phyloP scores from a whole-genome alignment of 345 rosid species.

The Eucalyptus dawsonii region DNA sequence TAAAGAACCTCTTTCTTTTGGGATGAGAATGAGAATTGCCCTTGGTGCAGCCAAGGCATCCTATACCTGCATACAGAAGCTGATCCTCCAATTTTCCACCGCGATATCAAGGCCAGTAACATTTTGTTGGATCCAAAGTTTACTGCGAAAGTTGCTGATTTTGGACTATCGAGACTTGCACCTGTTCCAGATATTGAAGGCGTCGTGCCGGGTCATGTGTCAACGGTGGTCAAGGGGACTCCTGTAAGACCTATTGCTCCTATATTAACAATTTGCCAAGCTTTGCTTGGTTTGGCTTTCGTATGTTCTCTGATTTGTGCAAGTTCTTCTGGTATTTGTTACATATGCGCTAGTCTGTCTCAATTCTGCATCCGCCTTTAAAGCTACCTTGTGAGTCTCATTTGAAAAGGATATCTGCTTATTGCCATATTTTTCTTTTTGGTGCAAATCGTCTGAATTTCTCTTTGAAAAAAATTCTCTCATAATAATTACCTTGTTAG shows the following conservation, averaged over 20 bases:
- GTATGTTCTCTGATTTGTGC: neutral
- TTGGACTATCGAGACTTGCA: slow-evolving; percentile 93
- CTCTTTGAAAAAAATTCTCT: neutral
- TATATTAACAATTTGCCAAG: neutral
- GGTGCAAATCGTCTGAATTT: neutral
- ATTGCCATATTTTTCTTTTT: neutral
- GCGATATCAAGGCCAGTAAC: slow-evolving; percentile 94
- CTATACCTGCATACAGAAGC: slow-evolving; percentile 89
- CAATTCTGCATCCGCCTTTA: neutral
- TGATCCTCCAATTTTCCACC: slow-evolving; percentile 85
- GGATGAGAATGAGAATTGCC: slow-evolving; percentile 55
- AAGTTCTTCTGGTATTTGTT: neutral
- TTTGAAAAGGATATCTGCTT: neutral
- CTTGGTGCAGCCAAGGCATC: slow-evolving; percentile 76
- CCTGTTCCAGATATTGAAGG: slow-evolving; percentile 83
- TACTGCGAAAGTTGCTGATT: slow-evolving; percentile 93
- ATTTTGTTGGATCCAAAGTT: slow-evolving; percentile 60
- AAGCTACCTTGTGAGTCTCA: neutral
- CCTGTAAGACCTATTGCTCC: slow-evolving; percentile 31
- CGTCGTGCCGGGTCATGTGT: slow-evolving; percentile 51
- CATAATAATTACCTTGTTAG: neutral
- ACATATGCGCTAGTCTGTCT: neutral
- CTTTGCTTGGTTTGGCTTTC: neutral
- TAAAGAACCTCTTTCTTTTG: slow-evolving; percentile 45
- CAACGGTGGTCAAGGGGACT: slow-evolving; percentile 87